phyloP scores from a whole-genome alignment of 2,329 filamentous ascomycete species.

The Laburnicola sp. region DNA sequence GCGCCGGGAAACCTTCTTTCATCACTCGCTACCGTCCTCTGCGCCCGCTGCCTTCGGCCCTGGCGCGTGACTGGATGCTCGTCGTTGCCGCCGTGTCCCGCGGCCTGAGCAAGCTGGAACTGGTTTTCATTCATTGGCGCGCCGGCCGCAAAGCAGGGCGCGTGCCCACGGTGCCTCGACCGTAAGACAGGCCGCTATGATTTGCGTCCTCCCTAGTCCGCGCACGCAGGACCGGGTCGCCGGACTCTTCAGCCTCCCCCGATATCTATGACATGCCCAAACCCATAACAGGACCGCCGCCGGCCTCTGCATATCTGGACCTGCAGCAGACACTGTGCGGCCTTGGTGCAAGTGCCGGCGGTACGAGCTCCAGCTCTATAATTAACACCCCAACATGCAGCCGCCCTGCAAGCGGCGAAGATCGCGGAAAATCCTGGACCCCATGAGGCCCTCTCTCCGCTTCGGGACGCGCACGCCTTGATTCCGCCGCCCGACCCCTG shows the following conservation, averaged over 20 bases:
- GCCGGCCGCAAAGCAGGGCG: neutral
- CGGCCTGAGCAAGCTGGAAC: neutral
- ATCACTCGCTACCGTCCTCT: slow-evolving; percentile 2
- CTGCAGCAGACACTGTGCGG: slow-evolving; percentile 18
- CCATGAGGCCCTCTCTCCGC: slow-evolving; percentile 10
- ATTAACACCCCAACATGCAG: slow-evolving; percentile 15
- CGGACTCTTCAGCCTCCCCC: slow-evolving; percentile 30
- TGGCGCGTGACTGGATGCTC: neutral
- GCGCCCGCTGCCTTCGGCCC: neutral
- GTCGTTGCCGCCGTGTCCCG: neutral
- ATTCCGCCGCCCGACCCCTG: slow-evolving; percentile 9
- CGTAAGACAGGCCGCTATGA: slow-evolving; percentile 28
- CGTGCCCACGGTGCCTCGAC: too few species aligned
- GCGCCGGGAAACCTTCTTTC: slow-evolving; percentile 25
- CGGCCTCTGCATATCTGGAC: slow-evolving; percentile 19
- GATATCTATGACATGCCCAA: slow-evolving; percentile 35
- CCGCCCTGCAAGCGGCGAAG: slow-evolving; percentile 16
- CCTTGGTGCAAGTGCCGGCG: slow-evolving; percentile 17
- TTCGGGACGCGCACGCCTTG: neutral
- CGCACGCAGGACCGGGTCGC: slow-evolving; percentile 30
- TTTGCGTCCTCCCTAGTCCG: slow-evolving; percentile 30
- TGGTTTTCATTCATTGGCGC: neutral
- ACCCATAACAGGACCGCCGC: slow-evolving; percentile 27
- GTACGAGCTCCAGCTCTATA: slow-evolving; percentile 21
- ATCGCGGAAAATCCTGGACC: slow-evolving; percentile 18